Conservation (phyloP, 306 rosid species). For the Quercus variabilis region DNA sequence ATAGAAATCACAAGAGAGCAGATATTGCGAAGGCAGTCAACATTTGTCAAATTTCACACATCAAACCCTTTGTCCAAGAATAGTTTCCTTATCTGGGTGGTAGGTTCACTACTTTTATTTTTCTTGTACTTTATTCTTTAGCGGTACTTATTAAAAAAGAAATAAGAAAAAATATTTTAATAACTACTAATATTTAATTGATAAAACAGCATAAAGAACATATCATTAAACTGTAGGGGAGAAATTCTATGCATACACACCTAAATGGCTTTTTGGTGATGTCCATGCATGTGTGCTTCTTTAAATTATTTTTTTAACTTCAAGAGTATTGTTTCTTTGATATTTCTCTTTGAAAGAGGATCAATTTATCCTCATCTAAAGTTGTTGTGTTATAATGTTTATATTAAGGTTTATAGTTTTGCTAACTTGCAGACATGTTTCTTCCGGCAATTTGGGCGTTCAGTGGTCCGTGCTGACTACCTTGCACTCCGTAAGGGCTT, state of each 20-base stretch:
- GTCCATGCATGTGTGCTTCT: not conserved
- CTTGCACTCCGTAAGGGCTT: conserved; percentile 91
- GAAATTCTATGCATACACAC: not conserved
- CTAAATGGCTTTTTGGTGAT: not conserved
- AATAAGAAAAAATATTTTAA: not conserved
- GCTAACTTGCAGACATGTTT: conserved; percentile 66
- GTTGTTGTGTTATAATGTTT: conserved; percentile 7
- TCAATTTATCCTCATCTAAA: not conserved
- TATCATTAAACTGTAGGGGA: not conserved
- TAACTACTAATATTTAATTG: not conserved
- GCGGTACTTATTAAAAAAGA: not conserved
- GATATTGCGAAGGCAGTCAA: conserved; percentile 80
- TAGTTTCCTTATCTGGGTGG: conserved; percentile 67
- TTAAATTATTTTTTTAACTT: not conserved
- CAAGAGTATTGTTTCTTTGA: not conserved
- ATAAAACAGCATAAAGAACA: not conserved
- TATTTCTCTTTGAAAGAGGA: not conserved
- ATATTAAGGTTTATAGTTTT: conserved; percentile 7
- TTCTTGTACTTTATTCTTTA: not conserved
- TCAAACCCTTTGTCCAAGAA: conserved; percentile 62
- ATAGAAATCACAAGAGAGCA: conserved; percentile 67
- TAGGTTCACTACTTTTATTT: conserved; percentile 37
- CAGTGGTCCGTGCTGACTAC: conserved; percentile 86
- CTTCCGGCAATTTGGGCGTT: conserved; percentile 87
- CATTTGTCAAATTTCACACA: conserved; percentile 65